A percentile compares a stretch with the other conserved stretches of the same genome.
These are phyloP conservation scores for Oryza meridionalis DNA, from an alignment of 176 grass and related monocot species.

Conservation along the genomic window DNA sequence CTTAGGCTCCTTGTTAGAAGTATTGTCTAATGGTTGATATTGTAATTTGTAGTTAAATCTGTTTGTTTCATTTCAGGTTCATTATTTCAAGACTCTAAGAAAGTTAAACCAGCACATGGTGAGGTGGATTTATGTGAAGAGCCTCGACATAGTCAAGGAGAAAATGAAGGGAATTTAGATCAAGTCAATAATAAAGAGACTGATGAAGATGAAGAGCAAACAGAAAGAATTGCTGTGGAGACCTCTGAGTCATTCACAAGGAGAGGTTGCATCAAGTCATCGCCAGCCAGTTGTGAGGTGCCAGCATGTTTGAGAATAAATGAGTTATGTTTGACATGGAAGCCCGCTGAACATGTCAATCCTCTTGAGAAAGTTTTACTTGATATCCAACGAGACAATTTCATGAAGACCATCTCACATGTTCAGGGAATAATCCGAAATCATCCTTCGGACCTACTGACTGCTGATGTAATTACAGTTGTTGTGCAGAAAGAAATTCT, in stretches of 20 bases:
- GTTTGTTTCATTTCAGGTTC: conserved; percentile 40
- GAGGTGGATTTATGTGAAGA: conserved; percentile 25
- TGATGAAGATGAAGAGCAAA: conserved; percentile 24
- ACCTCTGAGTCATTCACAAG: conserved; percentile 26
- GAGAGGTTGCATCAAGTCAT: conserved; percentile 24
- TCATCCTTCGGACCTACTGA: conserved; percentile 30
- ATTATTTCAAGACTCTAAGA: conserved; percentile 36
- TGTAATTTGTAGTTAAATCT: conserved; percentile 12
- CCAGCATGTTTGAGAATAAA: conserved; percentile 30
- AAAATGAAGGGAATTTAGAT: conserved; percentile 25
- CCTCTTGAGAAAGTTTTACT: conserved; percentile 46
- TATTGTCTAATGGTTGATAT: conserved; percentile 13
- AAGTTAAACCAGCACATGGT: conserved; percentile 6
- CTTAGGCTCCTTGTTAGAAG: conserved; percentile 5
- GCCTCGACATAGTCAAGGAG: conserved; percentile 36
- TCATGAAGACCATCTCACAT: conserved; percentile 40
- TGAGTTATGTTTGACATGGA: conserved; percentile 45
- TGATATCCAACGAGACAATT: conserved; percentile 47
- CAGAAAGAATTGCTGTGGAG: conserved; percentile 23
- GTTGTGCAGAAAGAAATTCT: conserved; percentile 43
- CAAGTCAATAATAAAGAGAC: conserved; percentile 1
- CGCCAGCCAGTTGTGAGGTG: conserved; percentile 17
- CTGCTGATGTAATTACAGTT: conserved; percentile 49
- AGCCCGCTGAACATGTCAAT: conserved; percentile 23
- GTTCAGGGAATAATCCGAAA: conserved; percentile 47